These are phyloP conservation scores for Xylaria venustula DNA, from an alignment of 495 filamentous ascomycete genomes.

Conservation along the genomic window DNA sequence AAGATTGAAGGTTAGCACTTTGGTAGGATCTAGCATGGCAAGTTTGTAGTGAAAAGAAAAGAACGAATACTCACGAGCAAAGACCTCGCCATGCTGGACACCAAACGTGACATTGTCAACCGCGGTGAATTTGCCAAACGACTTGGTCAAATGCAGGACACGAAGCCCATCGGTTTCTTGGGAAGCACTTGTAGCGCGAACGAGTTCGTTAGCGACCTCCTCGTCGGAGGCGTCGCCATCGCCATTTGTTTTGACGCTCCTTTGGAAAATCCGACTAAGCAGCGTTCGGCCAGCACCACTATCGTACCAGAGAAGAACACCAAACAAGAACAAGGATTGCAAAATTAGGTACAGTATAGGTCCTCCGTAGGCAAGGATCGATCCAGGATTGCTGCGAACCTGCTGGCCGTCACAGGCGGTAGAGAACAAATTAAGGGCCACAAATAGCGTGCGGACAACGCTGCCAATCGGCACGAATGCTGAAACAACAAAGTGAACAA, in stretches of 20 bases:
- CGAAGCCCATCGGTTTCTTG: slow-evolving; percentile 62
- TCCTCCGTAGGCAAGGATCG: slow-evolving; percentile 67
- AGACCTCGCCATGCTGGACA: slow-evolving; percentile 72
- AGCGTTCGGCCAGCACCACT: slow-evolving; percentile 56
- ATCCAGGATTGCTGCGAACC: slow-evolving; percentile 65
- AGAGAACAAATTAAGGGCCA: slow-evolving; percentile 76
- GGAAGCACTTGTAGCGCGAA: slow-evolving; percentile 38
- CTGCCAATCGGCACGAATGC: slow-evolving; percentile 67
- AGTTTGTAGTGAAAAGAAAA: neutral
- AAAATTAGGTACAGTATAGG: slow-evolving; percentile 69
- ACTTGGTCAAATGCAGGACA: slow-evolving; percentile 72
- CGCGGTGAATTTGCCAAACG: slow-evolving; percentile 66
- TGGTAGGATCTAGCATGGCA: neutral
- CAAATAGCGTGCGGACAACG: slow-evolving; percentile 65
- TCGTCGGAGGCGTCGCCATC: slow-evolving; percentile 40
- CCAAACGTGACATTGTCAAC: slow-evolving; percentile 83
- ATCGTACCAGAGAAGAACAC: slow-evolving; percentile 66
- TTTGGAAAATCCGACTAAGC: slow-evolving; percentile 41
- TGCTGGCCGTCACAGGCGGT: slow-evolving; percentile 62
- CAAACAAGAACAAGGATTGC: slow-evolving; percentile 62
- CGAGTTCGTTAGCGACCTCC: slow-evolving; percentile 45
- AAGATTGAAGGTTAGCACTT: neutral
- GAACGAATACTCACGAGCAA: slow-evolving; percentile 46
- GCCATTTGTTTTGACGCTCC: slow-evolving; percentile 19
- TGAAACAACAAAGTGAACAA: slow-evolving; percentile 68